phyloP scores from a whole-genome alignment of 2,329 filamentous ascomycete genomes.

The Emergomyces africanus region DNA sequence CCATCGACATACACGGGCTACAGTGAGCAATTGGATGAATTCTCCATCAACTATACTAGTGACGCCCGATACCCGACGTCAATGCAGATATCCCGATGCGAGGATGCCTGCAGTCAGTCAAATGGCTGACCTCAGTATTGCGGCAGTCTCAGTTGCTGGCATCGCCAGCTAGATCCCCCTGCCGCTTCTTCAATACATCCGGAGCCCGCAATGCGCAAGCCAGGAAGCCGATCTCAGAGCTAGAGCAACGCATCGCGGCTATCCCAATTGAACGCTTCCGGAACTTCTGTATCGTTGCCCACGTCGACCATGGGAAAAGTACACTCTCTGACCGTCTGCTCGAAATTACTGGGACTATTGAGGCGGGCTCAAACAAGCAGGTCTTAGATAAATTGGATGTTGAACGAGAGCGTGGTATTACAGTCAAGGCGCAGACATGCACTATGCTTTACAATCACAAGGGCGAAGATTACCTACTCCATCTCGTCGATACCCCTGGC shows the following conservation, averaged over 20 bases:
- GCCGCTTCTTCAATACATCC: constrained; percentile 22
- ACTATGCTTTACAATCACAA: constrained; percentile 89
- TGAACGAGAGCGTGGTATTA: constrained; percentile 90
- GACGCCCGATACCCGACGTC: constrained; percentile 2
- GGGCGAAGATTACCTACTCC: constrained; percentile 79
- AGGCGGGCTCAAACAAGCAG: constrained; percentile 79
- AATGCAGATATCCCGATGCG: constrained; percentile 29
- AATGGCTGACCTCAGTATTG: constrained; percentile 32
- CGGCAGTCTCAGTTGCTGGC: constrained; percentile 19
- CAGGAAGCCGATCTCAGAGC: constrained; percentile 29
- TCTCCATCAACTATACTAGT: neutral
- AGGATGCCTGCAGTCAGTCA: constrained; percentile 35
- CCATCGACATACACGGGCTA: neutral
- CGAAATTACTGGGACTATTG: constrained; percentile 87
- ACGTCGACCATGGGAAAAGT: constrained; percentile 98
- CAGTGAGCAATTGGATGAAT: constrained; percentile 1
- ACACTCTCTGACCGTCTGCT: constrained; percentile 86
- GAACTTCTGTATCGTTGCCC: constrained; percentile 98
- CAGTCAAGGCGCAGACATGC: constrained; percentile 97
- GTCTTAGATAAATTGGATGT: constrained; percentile 95
- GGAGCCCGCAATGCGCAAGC: constrained; percentile 6
- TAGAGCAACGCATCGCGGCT: constrained; percentile 44
- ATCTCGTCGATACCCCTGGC: constrained; percentile 91
- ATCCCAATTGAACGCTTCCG: constrained; percentile 48
- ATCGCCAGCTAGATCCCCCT: neutral